A percentile compares a stretch with the other conserved stretches of the same genome.
These are phyloP conservation scores for Acer negundo DNA, from an alignment of 345 rosid genomes.

Conservation along the genomic window DNA sequence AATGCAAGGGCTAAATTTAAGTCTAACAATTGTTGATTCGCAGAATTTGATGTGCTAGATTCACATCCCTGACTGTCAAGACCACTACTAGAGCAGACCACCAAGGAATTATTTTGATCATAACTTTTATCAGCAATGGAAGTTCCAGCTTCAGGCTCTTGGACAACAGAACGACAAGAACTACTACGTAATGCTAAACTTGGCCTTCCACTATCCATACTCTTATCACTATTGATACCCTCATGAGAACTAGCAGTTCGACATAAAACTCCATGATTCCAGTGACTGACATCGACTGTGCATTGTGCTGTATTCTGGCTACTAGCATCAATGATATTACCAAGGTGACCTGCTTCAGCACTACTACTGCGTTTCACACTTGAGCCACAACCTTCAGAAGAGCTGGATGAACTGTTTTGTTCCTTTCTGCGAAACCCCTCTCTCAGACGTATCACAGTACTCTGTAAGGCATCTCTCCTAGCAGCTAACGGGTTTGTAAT, in stretches of 20 bases:
- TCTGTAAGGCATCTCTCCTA: slow-evolving; percentile 91
- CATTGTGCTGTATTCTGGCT: slow-evolving; percentile 46
- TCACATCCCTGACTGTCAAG: slow-evolving; percentile 94
- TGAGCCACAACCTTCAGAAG: slow-evolving; percentile 99
- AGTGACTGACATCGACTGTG: slow-evolving; percentile 50
- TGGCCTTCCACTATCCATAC: slow-evolving; percentile 95
- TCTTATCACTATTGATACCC: slow-evolving; percentile 84
- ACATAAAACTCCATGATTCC: slow-evolving; percentile 54
- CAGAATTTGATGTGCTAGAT: slow-evolving; percentile 84
- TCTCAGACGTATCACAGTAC: slow-evolving; percentile 95
- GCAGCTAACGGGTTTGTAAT: slow-evolving; percentile 90
- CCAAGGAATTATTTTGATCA: slow-evolving; percentile 59
- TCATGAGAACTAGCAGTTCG: slow-evolving; percentile 81
- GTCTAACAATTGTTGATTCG: slow-evolving; percentile 83
- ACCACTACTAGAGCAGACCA: slow-evolving; percentile 84
- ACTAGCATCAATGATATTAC: slow-evolving; percentile 61
- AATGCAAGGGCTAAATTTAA: slow-evolving; percentile 81
- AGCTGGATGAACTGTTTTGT: slow-evolving; percentile 87
- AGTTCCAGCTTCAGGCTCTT: slow-evolving; percentile 80
- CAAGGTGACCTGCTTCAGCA: slow-evolving; percentile 74
- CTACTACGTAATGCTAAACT: slow-evolving; percentile 85
- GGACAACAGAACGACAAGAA: slow-evolving; percentile 86
- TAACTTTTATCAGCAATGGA: slow-evolving; percentile 59
- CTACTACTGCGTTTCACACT: slow-evolving; percentile 92
- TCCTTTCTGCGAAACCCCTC: slow-evolving; percentile 97